Evolutionary conservation across 495 filamentous ascomycete genomes (phyloP).

Genomic region (Aspergillus conjunctus): DNA sequence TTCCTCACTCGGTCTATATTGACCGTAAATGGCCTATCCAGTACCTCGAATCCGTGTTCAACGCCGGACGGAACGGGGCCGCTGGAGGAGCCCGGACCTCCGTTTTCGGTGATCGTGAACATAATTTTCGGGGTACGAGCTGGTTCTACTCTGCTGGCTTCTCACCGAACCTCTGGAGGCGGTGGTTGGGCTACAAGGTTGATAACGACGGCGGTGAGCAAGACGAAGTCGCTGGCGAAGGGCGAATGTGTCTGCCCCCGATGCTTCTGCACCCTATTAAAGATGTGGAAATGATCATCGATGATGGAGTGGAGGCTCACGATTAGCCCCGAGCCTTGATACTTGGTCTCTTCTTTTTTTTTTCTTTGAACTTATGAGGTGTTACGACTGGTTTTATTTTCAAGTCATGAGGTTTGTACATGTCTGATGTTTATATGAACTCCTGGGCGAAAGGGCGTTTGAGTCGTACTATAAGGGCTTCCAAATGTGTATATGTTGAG

Average conservation of each 20-base stretch:
- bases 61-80: constrained; percentile 80
- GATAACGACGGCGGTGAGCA: constrained; percentile 86
- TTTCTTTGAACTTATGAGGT: too few species aligned
- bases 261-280: constrained; percentile 96
- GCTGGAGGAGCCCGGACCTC: constrained; percentile 69
- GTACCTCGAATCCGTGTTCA: constrained; percentile 81
- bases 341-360: too few species aligned
- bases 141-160: constrained; percentile 97
- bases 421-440: neutral
- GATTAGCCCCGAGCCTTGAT: neutral
- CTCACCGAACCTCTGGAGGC: constrained; percentile 75
- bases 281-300: constrained; percentile 75
- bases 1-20: constrained; percentile 87
- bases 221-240: constrained; percentile 74
- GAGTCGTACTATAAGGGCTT: neutral
- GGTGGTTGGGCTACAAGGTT: constrained; percentile 84
- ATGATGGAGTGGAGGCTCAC: constrained; percentile 40
- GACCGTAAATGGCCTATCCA: constrained; percentile 85
- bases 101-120: constrained; percentile 83
- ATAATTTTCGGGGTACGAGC: constrained; percentile 83
- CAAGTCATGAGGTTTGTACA: neutral
- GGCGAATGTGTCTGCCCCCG: constrained; percentile 89
- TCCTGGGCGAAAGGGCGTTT: neutral
- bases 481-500: neutral
- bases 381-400: neutral